Conservation (phyloP, 495 filamentous ascomycete genomes). For the Elaphomyces granulatus region DNA sequence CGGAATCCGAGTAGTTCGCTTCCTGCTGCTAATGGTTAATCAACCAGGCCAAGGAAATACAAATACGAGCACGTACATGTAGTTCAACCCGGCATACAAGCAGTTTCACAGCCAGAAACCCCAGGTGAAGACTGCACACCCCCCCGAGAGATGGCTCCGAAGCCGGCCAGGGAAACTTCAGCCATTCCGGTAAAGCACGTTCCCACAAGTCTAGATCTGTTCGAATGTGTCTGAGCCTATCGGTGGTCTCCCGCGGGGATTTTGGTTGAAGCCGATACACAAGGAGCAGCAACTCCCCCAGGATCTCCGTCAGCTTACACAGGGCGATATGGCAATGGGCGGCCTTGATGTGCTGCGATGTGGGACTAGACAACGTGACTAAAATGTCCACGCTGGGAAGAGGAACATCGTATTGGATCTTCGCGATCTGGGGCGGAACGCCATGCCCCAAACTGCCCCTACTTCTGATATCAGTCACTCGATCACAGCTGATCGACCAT, state of each 20-base stretch:
- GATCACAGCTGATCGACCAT: neutral
- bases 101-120: slow-evolving; percentile 37
- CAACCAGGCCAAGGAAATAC: neutral
- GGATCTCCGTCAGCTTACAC: slow-evolving; percentile 36
- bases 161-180: slow-evolving; percentile 17
- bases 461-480: slow-evolving; percentile 3
- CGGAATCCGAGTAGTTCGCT: slow-evolving; percentile 29
- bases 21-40: slow-evolving; percentile 18
- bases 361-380: slow-evolving; percentile 20
- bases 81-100: slow-evolving; percentile 37
- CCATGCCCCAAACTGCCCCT: slow-evolving; percentile 41
- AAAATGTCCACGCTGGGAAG: slow-evolving; percentile 31
- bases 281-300: slow-evolving; percentile 36
- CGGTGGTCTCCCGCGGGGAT: slow-evolving; percentile 27
- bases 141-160: slow-evolving; percentile 25
- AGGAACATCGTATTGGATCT: slow-evolving; percentile 40
- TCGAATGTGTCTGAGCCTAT: slow-evolving; percentile 28
- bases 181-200: slow-evolving; percentile 31
- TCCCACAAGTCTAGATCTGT: slow-evolving; percentile 35
- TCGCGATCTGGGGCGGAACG: slow-evolving; percentile 34
- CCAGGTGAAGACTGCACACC: slow-evolving; percentile 36
- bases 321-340: slow-evolving; percentile 38
- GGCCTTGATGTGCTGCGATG: slow-evolving; percentile 28
- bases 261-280: slow-evolving; percentile 35
- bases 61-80: slow-evolving; percentile 21